These are phyloP conservation scores for Phylloboletellus chloephorus DNA, from an alignment of 1,284 basidiomycete genomes.

Conservation along the genomic window DNA sequence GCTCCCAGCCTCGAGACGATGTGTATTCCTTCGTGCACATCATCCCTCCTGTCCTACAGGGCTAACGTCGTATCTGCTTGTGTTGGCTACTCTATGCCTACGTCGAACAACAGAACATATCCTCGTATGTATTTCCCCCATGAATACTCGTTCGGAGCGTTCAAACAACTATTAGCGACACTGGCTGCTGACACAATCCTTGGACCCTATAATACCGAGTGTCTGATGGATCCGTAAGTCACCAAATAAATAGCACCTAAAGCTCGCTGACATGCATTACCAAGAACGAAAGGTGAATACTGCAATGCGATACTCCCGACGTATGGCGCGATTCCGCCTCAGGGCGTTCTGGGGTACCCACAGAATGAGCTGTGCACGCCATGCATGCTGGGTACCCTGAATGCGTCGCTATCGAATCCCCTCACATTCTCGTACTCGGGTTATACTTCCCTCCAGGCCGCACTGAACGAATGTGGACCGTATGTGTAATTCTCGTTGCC, in stretches of 20 bases:
- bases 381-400: not conserved
- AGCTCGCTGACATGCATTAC: not conserved
- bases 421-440: constrained; percentile 3
- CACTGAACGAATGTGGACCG: not conserved
- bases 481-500: not conserved
- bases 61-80: not conserved
- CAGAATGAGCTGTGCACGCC: not conserved
- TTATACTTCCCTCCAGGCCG: not conserved
- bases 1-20: not conserved
- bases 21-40: not conserved
- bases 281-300: not conserved
- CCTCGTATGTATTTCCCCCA: constrained; percentile 3
- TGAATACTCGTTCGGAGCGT: too few species aligned
- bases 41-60: constrained; percentile 2
- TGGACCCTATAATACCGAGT: constrained; percentile 1
- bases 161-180: not conserved
- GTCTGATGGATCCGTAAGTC: not conserved
- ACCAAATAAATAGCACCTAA: not conserved
- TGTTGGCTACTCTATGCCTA: constrained; percentile 1
- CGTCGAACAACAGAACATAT: constrained; percentile 3
- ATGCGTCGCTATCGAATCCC: not conserved
- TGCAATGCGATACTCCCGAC: constrained; percentile 1
- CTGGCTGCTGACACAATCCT: constrained; percentile 1
- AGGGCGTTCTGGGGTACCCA: not conserved
- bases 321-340: not conserved